Evolutionary conservation across 192 early-diverging fungal genomes (phyloP).

Genomic region (Mortierella alpina): DNA sequence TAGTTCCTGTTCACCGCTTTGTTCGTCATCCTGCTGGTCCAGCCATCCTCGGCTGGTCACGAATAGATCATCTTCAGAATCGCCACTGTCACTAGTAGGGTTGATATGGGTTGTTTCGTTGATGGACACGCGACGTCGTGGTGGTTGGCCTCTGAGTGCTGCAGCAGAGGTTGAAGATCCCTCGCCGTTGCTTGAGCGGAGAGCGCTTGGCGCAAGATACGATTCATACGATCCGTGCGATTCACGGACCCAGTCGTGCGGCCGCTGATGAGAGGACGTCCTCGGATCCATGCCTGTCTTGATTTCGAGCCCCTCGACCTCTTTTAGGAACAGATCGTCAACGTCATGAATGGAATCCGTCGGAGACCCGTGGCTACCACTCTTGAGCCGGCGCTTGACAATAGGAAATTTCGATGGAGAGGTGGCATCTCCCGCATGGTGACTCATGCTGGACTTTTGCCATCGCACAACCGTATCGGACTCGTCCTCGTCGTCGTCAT

Average conservation of each 20-base stretch:
- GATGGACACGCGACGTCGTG: too few species aligned
- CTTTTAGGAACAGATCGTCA: slow-evolving; percentile 37
- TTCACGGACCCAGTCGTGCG: not conserved
- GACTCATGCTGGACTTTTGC: too few species aligned
- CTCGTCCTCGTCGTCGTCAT: not conserved
- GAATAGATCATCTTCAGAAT: slow-evolving; percentile 31
- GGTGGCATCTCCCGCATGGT: too few species aligned
- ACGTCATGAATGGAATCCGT: not conserved
- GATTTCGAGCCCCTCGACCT: slow-evolving; percentile 34
- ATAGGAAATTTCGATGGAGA: too few species aligned
- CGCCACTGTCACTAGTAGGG: not conserved
- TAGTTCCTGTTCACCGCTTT: too few species aligned
- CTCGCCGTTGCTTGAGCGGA: not conserved
- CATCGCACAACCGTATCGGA: too few species aligned
- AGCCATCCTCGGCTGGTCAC: slow-evolving; percentile 26
- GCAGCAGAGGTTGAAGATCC: not conserved
- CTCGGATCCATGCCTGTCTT: slow-evolving; percentile 10
- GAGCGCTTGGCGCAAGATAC: too few species aligned
- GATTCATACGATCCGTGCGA: too few species aligned
- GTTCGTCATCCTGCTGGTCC: not conserved
- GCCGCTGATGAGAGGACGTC: slow-evolving; percentile 6
- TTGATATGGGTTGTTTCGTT: too few species aligned
- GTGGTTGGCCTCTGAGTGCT: not conserved
- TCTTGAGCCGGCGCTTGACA: slow-evolving; percentile 4
- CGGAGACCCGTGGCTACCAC: not conserved